phyloP scores from a whole-genome alignment of 192 early-diverging fungal species.

The Coemansia erecta region DNA sequence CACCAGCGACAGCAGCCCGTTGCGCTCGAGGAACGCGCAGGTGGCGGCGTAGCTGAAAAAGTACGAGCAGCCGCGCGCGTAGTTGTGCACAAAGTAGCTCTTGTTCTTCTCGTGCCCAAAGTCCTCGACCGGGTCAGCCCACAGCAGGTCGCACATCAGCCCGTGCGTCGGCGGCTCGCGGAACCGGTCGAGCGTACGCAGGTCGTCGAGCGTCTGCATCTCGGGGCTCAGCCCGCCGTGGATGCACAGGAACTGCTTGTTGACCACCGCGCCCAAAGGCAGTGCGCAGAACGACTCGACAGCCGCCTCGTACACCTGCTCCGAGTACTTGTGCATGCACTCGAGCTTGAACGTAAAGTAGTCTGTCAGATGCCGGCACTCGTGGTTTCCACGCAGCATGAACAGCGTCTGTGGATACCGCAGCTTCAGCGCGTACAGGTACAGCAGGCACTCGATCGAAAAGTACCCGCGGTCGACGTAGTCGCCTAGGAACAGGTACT shows the following conservation, averaged over 20 bases:
- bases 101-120: conserved; percentile 93
- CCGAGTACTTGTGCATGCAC: conserved; percentile 96
- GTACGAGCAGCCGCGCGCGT: conserved; percentile 92
- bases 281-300: conserved; percentile 89
- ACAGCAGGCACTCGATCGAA: conserved; percentile 94
- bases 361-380: conserved; percentile 95
- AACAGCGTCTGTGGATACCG: conserved; percentile 86
- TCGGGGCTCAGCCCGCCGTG: conserved; percentile 96
- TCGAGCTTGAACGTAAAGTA: conserved; percentile 99
- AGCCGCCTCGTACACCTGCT: conserved; percentile 86
- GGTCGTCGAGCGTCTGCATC: conserved; percentile 85
- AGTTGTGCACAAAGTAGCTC: conserved; percentile 89
- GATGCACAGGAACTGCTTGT: conserved; percentile 94
- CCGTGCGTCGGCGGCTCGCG: conserved; percentile 92
- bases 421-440: conserved; percentile 88
- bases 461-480: conserved; percentile 98
- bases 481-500: conserved; percentile 93
- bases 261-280: conserved; percentile 91
- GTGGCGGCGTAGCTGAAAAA: conserved; percentile 93
- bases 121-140: conserved; percentile 93
- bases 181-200: conserved; percentile 83
- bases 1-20: conserved; percentile 91
- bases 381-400: conserved; percentile 94
- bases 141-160: conserved; percentile 90
- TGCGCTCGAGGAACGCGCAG: conserved; percentile 90